These are phyloP conservation scores for Fusarium heterosporum DNA, from an alignment of 2,329 filamentous ascomycete species.

Conservation along the genomic window DNA sequence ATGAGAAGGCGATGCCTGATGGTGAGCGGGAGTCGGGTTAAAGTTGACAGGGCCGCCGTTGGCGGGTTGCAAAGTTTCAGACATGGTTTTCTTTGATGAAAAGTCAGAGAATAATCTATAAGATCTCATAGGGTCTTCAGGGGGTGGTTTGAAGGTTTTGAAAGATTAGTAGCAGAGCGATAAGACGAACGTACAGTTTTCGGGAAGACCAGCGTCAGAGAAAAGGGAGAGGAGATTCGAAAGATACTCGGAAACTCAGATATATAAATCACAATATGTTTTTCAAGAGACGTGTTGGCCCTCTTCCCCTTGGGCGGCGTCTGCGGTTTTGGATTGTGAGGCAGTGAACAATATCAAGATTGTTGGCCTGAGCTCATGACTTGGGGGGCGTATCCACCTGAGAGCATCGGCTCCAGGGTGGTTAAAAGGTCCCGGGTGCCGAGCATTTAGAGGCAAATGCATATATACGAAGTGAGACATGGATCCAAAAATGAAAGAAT, in stretches of 20 bases:
- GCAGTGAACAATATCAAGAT: slow-evolving; percentile 47
- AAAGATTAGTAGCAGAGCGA: background rate
- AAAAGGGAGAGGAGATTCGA: background rate
- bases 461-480: background rate
- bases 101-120: slow-evolving; percentile 31
- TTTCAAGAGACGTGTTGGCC: slow-evolving; percentile 29
- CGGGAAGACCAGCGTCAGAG: background rate
- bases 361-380: slow-evolving; percentile 35
- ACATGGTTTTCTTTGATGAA: slow-evolving; percentile 30
- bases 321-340: slow-evolving; percentile 43
- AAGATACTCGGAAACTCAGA: background rate
- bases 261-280: slow-evolving; percentile 5
- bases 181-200: slow-evolving; percentile 13
- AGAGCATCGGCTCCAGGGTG: slow-evolving; percentile 19
- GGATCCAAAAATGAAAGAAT: fast-evolving
- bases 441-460: slow-evolving; percentile 4
- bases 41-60: slow-evolving; percentile 33
- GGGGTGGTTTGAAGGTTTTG: background rate
- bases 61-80: slow-evolving; percentile 13
- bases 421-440: background rate
- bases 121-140: slow-evolving; percentile 15
- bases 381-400: slow-evolving; percentile 27
- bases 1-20: slow-evolving; percentile 23
- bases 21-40: slow-evolving; percentile 35
- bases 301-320: slow-evolving; percentile 39